A percentile compares a stretch with the other conserved stretches of the same genome.
These are phyloP conservation scores for Citrullus mucosospermus DNA, from an alignment of 306 rosid genomes.

Conservation along the genomic window DNA sequence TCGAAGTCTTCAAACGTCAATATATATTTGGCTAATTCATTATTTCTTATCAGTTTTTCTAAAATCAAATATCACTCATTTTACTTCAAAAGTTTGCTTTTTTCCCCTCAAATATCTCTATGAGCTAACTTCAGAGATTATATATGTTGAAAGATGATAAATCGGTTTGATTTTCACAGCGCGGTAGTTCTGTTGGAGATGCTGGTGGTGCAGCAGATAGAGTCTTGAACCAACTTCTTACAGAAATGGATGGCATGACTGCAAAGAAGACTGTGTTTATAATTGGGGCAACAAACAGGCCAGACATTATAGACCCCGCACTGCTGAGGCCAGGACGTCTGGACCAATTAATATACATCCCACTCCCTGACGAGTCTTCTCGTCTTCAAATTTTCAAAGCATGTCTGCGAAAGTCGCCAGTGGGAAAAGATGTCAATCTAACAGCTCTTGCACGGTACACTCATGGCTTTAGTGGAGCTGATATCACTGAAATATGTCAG, in stretches of 20 bases:
- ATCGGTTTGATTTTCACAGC: conserved; percentile 19
- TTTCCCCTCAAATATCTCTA: too few relatives aligned
- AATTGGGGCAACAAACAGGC: conserved; percentile 67
- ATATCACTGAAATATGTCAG: conserved; percentile 64
- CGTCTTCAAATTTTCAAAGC: conserved; percentile 66
- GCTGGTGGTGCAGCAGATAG: conserved; percentile 70
- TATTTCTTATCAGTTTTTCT: neutral
- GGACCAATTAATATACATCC: conserved; percentile 56
- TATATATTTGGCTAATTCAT: neutral
- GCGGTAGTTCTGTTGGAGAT: conserved; percentile 48
- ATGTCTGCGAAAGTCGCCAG: conserved; percentile 56
- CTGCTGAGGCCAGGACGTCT: conserved; percentile 63
- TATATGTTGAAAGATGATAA: too few relatives aligned
- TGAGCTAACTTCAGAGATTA: neutral
- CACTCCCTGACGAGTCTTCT: conserved; percentile 48
- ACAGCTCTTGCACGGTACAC: conserved; percentile 41
- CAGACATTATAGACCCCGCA: conserved; percentile 60
- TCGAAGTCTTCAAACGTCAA: neutral
- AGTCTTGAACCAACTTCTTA: conserved; percentile 59
- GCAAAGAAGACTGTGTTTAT: conserved; percentile 60
- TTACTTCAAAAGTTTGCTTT: neutral
- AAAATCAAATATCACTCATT: neutral
- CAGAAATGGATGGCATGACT: conserved; percentile 73
- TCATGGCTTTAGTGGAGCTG: conserved; percentile 60
- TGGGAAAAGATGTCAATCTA: conserved; percentile 44